Percentiles rank a stretch among this genome's conserved stretches.
Evolutionary conservation across 164 flowering plant genomes (phyloP).

Genomic region (Vitis rotundifolia): DNA sequence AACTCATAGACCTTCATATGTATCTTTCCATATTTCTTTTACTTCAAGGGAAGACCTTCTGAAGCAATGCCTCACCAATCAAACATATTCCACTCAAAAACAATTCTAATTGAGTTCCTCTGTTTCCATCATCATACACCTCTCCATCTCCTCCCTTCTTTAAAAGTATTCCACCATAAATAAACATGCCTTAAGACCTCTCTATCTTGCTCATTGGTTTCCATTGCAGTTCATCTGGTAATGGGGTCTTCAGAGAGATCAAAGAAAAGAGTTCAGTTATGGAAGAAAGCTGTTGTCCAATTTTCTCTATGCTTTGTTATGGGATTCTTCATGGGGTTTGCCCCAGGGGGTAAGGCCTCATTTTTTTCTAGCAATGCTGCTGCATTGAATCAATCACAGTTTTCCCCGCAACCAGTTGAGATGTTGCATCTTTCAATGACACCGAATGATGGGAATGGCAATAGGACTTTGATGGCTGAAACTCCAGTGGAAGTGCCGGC

Average conservation of each 20-base stretch:
- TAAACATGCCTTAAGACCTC: neutral
- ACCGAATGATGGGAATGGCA: slow-evolving; percentile 11
- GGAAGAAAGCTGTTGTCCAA: slow-evolving; percentile 83
- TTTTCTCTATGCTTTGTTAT: slow-evolving; percentile 77
- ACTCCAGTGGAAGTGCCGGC: slow-evolving; percentile 18
- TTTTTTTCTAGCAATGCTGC: slow-evolving; percentile 7
- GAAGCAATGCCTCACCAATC: slow-evolving; percentile 24
- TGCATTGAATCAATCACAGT: slow-evolving; percentile 19
- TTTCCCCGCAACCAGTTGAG: slow-evolving; percentile 31
- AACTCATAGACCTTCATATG: slow-evolving; percentile 6
- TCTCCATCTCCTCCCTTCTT: slow-evolving; percentile 7
- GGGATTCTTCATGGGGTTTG: slow-evolving; percentile 94
- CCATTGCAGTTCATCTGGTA: neutral
- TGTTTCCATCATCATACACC: slow-evolving; percentile 25
- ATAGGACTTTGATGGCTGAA: slow-evolving; percentile 36
- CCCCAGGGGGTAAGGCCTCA: slow-evolving; percentile 54
- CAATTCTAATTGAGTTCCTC: slow-evolving; percentile 21
- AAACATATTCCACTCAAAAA: slow-evolving; percentile 3
- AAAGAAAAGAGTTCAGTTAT: slow-evolving; percentile 70
- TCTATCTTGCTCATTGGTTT: neutral
- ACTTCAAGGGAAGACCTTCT: slow-evolving; percentile 44
- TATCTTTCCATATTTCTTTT: slow-evolving; percentile 31
- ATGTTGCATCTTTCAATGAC: slow-evolving; percentile 7
- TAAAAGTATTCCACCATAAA: slow-evolving; percentile 12
- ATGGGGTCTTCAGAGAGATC: slow-evolving; percentile 72